Evolutionary conservation across 768 basidiomycete species (phyloP), one percentile per base, ranked within the genome.

Genomic region (Boletus edulis): DNA sequence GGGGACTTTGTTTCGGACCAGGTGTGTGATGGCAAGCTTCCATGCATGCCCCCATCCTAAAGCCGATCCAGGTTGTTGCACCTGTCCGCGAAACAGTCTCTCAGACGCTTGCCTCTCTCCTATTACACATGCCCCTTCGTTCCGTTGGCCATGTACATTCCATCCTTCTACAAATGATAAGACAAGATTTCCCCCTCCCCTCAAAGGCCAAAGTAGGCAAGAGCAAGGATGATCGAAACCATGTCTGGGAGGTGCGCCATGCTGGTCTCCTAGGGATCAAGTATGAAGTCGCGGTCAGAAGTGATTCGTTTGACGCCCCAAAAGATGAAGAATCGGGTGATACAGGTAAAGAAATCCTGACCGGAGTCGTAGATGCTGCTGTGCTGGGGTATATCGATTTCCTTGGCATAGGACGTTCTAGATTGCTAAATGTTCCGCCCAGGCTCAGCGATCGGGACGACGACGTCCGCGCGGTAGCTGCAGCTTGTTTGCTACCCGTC

Each of bases 1-100:
- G 94, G 95, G 3, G 97, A 99, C 72, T 99, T 95, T 67, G 86
- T 97, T 35, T 91, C 94, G 0, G 97, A 99, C 67, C 94, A 95
- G 75, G 81, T 80, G 40, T 35, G 73, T 59, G 11, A 46, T 37
- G 32, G 20, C 20, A 22, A 15, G 35, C 8, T 43, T 44, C 44
- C 6, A 44, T 51, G 18, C 47, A 20, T 1, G 12, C 41, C n/a
- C 17, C 2, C n/a, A 39, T 52, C 14, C 56, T 56, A 22, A 64
- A 3, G 10, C 12, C 20, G 14, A n/a, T 38, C 15, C 43, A 83
- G 79, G 94, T 98, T 40, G 84, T 98, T 12, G 97, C 97, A 12
- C 97, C 97, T 40, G 96, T 99, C 9, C 84, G 97, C 53, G 97
- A 99, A 70, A 95, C 91, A 0, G 93, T 94, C 9, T 93, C 93